phyloP scores from a whole-genome alignment of 148 eudicot species.

The Rhododendron ovatum region DNA sequence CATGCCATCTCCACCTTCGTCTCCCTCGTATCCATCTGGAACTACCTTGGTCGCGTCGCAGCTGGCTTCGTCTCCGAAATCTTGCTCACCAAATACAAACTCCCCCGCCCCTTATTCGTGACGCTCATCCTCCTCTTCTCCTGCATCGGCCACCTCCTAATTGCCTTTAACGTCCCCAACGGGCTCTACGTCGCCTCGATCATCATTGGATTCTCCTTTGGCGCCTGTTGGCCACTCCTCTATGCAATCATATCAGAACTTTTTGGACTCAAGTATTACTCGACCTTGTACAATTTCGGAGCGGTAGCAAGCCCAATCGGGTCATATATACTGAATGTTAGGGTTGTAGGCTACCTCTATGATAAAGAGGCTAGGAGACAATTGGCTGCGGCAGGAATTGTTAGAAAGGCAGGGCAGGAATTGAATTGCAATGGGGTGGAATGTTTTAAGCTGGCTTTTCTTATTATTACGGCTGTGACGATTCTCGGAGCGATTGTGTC shows the following conservation, averaged over 20 bases:
- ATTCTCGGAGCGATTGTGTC: slow-evolving; percentile 26
- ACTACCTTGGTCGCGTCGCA: slow-evolving; percentile 29
- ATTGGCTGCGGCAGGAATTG: slow-evolving; percentile 11
- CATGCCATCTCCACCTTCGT: slow-evolving; percentile 23
- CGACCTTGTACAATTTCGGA: slow-evolving; percentile 34
- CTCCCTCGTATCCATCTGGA: slow-evolving; percentile 32
- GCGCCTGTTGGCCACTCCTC: slow-evolving; percentile 31
- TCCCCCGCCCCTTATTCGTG: slow-evolving; percentile 27
- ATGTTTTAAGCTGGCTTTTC: slow-evolving; percentile 27
- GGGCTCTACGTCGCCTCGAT: slow-evolving; percentile 29
- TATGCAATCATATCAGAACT: slow-evolving; percentile 35
- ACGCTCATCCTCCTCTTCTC: slow-evolving; percentile 25
- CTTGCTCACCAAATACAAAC: slow-evolving; percentile 21
- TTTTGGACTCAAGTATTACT: slow-evolving; percentile 39
- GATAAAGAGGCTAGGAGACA: slow-evolving; percentile 33
- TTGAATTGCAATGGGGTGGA: slow-evolving; percentile 30
- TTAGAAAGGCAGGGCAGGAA: slow-evolving; percentile 17
- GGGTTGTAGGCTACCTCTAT: slow-evolving; percentile 25
- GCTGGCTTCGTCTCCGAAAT: slow-evolving; percentile 29
- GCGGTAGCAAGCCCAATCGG: slow-evolving; percentile 36
- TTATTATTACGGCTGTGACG: slow-evolving; percentile 23
- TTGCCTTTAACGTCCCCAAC: neutral
- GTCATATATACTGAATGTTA: slow-evolving; percentile 27
- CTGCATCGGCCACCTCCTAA: slow-evolving; percentile 18
- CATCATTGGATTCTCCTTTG: slow-evolving; percentile 32